These are phyloP conservation scores for Buxus sempervirens DNA, from an alignment of 164 flowering plant species.

Conservation along the genomic window DNA sequence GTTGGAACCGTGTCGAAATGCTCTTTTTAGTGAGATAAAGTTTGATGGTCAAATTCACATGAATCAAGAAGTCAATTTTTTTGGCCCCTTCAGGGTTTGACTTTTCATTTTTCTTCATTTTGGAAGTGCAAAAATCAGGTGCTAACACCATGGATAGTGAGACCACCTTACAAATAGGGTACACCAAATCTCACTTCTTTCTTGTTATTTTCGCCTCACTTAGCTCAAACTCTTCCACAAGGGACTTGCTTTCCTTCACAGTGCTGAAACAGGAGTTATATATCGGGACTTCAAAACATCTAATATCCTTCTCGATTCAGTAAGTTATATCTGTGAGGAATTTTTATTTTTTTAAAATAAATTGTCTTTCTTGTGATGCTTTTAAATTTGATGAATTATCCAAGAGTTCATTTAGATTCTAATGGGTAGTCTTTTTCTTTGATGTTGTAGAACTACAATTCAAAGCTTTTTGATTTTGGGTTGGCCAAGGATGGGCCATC, in stretches of 20 bases:
- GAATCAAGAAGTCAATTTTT: no score
- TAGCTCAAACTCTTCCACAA: constrained; percentile 19
- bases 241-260: constrained; percentile 82
- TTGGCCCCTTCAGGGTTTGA: no score
- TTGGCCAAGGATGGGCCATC: constrained; percentile 88
- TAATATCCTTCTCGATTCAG: constrained; percentile 70
- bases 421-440: neutral
- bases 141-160: no score
- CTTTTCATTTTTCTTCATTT: no score
- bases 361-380: neutral
- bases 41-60: no score
- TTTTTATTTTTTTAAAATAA: neutral
- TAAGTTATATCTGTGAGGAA: constrained; percentile 24
- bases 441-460: constrained; percentile 52
- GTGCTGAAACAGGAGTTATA: constrained; percentile 67
- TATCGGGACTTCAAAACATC: constrained; percentile 79
- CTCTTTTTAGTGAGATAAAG: no score
- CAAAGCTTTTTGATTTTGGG: constrained; percentile 87
- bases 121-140: no score
- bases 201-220: neutral
- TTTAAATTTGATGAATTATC: neutral
- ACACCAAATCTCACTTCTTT: constrained; percentile 1
- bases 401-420: neutral
- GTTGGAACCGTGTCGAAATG: no score
- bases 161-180: constrained; percentile 84